Conservation (phyloP, 106 monocot species). For the Platanthera zijinensis region DNA sequence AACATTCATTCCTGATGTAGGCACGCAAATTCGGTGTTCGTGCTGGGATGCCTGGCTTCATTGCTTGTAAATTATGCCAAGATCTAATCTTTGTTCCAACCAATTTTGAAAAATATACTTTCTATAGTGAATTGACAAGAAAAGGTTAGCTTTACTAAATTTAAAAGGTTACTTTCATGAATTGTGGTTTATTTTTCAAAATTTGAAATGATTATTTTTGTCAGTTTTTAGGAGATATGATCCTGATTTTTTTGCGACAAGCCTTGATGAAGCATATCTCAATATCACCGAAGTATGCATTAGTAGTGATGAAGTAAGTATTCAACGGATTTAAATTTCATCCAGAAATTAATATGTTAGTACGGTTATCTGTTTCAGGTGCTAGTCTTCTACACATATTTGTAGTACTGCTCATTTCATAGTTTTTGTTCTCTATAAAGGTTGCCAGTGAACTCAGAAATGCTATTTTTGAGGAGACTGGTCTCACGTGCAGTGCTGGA, state of each 20-base stretch:
- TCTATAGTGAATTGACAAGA: constrained; percentile 86
- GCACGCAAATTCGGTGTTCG: constrained; percentile 98
- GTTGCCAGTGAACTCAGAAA: constrained; percentile 70
- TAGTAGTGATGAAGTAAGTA: constrained; percentile 66
- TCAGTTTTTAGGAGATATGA: constrained; percentile 82
- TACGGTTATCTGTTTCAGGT: neutral
- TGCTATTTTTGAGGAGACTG: constrained; percentile 81
- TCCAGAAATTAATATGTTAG: neutral
- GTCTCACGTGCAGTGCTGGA: constrained; percentile 92
- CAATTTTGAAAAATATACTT: constrained; percentile 81
- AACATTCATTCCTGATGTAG: constrained; percentile 21
- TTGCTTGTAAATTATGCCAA: constrained; percentile 83
- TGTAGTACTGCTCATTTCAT: neutral
- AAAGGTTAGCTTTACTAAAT: constrained; percentile 42
- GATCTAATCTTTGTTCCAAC: constrained; percentile 76
- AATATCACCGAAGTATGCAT: constrained; percentile 75
- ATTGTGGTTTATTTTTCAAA: neutral
- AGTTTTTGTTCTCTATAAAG: constrained; percentile 30
- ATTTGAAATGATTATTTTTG: constrained; percentile 6
- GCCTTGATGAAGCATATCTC: constrained; percentile 95
- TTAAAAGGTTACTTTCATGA: constrained; percentile 5
- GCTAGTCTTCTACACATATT: neutral
- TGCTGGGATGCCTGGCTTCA: constrained; percentile 99
- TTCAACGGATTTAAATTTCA: neutral
- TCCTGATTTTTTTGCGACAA: constrained; percentile 68